Evolutionary conservation across 768 basidiomycete species (phyloP).

Genomic region (Cystofilobasidium macerans): DNA sequence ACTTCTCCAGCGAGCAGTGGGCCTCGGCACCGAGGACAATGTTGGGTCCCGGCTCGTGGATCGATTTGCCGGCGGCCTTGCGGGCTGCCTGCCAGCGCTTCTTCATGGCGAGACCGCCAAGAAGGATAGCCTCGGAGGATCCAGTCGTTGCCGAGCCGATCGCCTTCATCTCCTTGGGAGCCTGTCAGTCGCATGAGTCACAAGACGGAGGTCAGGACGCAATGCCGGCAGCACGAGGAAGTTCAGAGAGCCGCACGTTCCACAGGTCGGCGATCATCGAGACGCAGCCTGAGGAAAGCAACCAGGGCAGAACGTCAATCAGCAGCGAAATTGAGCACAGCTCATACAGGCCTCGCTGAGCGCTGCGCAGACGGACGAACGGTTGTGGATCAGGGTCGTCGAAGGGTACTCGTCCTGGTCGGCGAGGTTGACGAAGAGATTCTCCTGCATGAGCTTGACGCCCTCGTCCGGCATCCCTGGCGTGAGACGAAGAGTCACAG

Average conservation of each 20-base stretch:
- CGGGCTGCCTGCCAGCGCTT: conserved; percentile 55
- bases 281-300: conserved; percentile 33
- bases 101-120: conserved; percentile 63
- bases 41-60: conserved; percentile 53
- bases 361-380: conserved; percentile 42
- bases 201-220: neutral
- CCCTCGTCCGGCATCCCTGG: conserved; percentile 43
- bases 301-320: conserved; percentile 30
- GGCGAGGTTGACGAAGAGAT: conserved; percentile 45
- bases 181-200: neutral
- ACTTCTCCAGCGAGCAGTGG: conserved; percentile 60
- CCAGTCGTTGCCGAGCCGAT: conserved; percentile 63
- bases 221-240: neutral
- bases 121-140: conserved; percentile 60
- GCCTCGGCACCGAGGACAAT: conserved; percentile 44
- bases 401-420: conserved; percentile 63
- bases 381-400: conserved; percentile 44
- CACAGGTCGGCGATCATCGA: conserved; percentile 58
- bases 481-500: neutral
- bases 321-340: too few species aligned
- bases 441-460: conserved; percentile 52
- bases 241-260: conserved; percentile 48
- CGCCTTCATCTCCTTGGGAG: conserved; percentile 47
- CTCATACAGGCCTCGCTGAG: too few species aligned
- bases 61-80: conserved; percentile 52